These are phyloP conservation scores for Glycine tomentella DNA, from an alignment of 306 rosid species.

Conservation along the genomic window DNA sequence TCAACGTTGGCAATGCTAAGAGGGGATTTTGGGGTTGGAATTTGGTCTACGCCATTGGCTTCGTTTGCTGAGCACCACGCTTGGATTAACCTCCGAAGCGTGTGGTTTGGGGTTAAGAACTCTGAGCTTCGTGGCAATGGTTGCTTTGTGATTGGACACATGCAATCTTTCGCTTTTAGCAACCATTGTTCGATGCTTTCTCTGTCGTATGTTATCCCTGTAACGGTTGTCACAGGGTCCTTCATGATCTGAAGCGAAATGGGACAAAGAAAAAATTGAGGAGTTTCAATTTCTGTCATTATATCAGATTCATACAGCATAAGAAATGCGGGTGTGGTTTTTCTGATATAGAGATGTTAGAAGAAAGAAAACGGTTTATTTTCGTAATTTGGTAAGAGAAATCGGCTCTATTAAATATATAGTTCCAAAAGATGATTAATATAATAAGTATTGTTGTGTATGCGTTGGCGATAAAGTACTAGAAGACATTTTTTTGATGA, in stretches of 20 bases:
- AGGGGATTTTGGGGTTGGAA: constrained; percentile 56
- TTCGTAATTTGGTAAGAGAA: constrained; percentile 33
- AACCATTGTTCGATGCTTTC: constrained; percentile 79
- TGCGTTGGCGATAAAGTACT: not conserved
- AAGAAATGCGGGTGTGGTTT: not conserved
- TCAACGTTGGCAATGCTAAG: constrained; percentile 43
- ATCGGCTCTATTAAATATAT: constrained; percentile 10
- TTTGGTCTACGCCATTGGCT: constrained; percentile 41
- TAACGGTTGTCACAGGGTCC: constrained; percentile 70
- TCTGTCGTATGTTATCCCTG: constrained; percentile 83
- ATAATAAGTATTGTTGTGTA: not conserved
- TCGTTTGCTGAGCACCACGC: constrained; percentile 61
- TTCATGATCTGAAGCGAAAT: constrained; percentile 79
- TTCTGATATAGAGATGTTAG: not conserved
- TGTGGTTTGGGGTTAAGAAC: constrained; percentile 72
- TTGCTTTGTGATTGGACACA: constrained; percentile 75
- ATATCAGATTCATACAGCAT: not conserved
- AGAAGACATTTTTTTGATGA: not conserved
- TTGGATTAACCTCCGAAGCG: constrained; percentile 68
- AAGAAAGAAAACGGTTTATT: not conserved
- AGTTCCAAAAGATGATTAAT: not conserved
- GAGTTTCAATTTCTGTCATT: constrained; percentile 66
- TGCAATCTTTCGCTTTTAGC: constrained; percentile 28
- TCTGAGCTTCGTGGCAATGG: constrained; percentile 48
- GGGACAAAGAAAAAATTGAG: constrained; percentile 71